Conservation (phyloP, 1,284 basidiomycete species). For the Pyrrhoderma noxium region DNA sequence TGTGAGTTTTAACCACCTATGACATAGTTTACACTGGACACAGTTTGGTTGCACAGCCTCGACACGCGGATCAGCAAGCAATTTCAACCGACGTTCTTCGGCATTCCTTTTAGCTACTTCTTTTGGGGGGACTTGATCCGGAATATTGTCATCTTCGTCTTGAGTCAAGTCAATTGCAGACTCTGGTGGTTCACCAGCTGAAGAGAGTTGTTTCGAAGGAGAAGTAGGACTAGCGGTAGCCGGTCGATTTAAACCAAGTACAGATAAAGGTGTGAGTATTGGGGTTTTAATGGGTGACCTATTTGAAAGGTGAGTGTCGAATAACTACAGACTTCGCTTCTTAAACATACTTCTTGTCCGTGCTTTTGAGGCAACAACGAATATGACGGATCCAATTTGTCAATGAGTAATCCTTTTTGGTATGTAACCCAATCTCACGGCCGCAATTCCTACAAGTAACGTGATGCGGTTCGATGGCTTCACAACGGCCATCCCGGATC, state of each 20-base stretch:
- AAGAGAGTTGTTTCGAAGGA: not conserved
- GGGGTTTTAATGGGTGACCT: not conserved
- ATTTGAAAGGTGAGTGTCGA: too few species aligned
- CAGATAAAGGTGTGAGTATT: constrained; percentile 8
- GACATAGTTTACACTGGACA: constrained; percentile 15
- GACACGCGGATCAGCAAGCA: constrained; percentile 17
- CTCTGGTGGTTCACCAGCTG: not conserved
- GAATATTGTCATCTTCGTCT: not conserved
- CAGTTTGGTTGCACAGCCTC: constrained; percentile 17
- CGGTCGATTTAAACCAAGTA: not conserved
- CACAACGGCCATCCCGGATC: constrained; percentile 11
- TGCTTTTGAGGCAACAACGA: constrained; percentile 8
- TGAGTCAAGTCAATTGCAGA: not conserved
- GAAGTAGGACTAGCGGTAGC: not conserved
- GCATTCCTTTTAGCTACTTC: constrained; percentile 5
- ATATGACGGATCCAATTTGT: constrained; percentile 16
- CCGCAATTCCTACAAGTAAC: constrained; percentile 14
- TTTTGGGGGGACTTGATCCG: not conserved
- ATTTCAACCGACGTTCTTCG: constrained; percentile 12
- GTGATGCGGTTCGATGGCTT: constrained; percentile 10
- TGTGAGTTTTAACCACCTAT: constrained; percentile 17
- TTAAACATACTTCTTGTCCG: constrained; percentile 4
- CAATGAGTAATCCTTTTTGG: constrained; percentile 17
- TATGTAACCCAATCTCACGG: constrained; percentile 13
- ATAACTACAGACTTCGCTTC: too few species aligned